Base-by-base conservation (phyloP, 352 stramenopile genomes). In the Phytophthora sp. region DNA sequence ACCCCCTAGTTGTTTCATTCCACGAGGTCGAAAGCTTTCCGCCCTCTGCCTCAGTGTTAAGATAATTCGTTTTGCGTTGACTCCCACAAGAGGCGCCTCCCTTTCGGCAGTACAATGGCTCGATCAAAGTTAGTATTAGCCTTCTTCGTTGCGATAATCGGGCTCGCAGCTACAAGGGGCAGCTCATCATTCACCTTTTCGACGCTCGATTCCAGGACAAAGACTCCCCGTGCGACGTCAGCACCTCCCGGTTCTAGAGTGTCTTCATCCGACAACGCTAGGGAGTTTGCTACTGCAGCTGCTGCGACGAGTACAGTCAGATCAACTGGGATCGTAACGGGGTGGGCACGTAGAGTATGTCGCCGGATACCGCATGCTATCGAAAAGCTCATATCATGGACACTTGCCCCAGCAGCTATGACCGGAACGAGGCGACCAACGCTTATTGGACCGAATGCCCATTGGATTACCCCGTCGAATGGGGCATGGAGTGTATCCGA, bases 391-490 rank as follows among this genome's bases (percentile, higher is more conserved):
- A 82, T 35, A 54, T 79, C 8, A 74, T 76, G 55, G 59, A 71
- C 44, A 64, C 50, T 4, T 86, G 77, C 35, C 69, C 74, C 1
- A 26, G 44, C 4, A 79, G 79, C 21, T 88, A 80, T 63, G 71
- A 80, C 39, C 67, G 67, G 7, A 82, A 72, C n/a, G 74, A 86
- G 35, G 65, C 74, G 0, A 71, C 78, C 49, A 66, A 75, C 12
- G 86, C 80, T 7, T 89, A 77, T 54, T 89, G 80, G 80, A 75
- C 77, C 0, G 63, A 87, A 53, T 89, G 80, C 23, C 80, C 80
- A 0, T 49, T 86, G 15, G 71, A 82, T 26, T 89, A 84, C 64
- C 80, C 80, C 2, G 73, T 88, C 0, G 65, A 82, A 24, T 88
- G 76, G 27, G 79, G 76, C 50, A 79, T 80, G 71, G 76, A 88